Percentiles rank a stretch among this genome's conserved stretches.
These are phyloP conservation scores for Bauhinia variegata DNA, from an alignment of 306 rosid species.

Conservation along the genomic window DNA sequence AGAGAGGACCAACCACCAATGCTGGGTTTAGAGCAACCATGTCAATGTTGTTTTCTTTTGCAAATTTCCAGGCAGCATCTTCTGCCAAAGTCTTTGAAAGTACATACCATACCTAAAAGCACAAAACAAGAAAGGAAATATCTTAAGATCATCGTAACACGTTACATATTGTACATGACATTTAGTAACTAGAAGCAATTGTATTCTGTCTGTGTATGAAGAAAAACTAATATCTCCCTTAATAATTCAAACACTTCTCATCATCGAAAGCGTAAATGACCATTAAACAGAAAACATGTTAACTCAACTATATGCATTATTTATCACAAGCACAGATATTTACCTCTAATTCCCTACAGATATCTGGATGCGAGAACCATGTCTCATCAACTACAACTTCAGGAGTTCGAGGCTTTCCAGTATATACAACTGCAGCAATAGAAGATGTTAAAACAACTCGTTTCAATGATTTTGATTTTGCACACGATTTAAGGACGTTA, in stretches of 20 bases:
- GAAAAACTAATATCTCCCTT: conserved; percentile 1
- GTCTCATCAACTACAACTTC: conserved; percentile 46
- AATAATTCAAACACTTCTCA: neutral
- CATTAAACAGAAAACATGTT: neutral
- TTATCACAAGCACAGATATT: conserved; percentile 5
- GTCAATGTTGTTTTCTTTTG: conserved; percentile 68
- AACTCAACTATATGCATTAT: neutral
- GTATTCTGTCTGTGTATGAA: neutral
- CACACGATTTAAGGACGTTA: conserved; percentile 55
- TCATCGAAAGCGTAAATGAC: conserved; percentile 1
- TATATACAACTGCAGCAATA: conserved; percentile 18
- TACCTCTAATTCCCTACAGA: conserved; percentile 41
- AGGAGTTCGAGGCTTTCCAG: conserved; percentile 35
- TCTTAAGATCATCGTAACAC: neutral
- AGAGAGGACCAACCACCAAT: conserved; percentile 77
- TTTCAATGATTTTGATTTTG: conserved; percentile 42
- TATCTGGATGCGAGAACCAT: conserved; percentile 47
- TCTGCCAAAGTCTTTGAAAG: conserved; percentile 90
- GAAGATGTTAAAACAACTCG: conserved; percentile 54
- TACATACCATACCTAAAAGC: conserved; percentile 67
- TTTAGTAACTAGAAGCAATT: neutral
- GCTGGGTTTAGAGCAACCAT: conserved; percentile 72
- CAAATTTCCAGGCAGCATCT: conserved; percentile 89
- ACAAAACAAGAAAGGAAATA: conserved; percentile 17
- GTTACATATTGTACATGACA: neutral